Evolutionary conservation across 2,329 filamentous ascomycete genomes (phyloP).

Genomic region (Ophiostoma sp.): DNA sequence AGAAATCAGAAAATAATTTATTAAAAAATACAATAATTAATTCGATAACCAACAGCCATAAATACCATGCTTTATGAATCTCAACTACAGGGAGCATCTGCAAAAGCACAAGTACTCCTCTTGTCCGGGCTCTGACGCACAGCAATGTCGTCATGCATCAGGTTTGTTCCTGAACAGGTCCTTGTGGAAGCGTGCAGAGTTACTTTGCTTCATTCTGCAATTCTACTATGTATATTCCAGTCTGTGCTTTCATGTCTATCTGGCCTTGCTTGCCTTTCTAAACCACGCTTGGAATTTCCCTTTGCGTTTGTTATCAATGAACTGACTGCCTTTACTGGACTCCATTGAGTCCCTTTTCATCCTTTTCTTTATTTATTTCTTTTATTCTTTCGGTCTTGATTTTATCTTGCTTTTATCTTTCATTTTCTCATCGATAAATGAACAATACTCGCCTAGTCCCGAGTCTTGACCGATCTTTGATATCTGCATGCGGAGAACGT

Average conservation of each 20-base stretch:
- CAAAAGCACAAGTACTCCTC: neutral
- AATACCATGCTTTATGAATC: too few species aligned
- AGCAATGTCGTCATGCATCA: slow-evolving; percentile 10
- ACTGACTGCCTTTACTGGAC: neutral
- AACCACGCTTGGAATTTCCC: neutral
- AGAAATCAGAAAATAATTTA: neutral
- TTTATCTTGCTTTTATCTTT: neutral
- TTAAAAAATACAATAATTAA: neutral
- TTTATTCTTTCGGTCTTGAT: neutral
- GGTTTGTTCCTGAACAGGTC: neutral
- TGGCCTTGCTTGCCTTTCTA: neutral
- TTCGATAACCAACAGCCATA: neutral
- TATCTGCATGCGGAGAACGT: slow-evolving; percentile 10
- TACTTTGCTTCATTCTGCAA: neutral
- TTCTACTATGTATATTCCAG: neutral
- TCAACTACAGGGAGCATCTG: neutral
- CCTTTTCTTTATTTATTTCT: neutral
- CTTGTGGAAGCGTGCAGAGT: neutral
- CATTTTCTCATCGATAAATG: too few species aligned
- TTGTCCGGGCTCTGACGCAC: slow-evolving; percentile 4
- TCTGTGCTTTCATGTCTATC: neutral
- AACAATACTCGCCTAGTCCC: neutral
- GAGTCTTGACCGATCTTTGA: slow-evolving; percentile 12
- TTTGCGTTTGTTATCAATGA: neutral
- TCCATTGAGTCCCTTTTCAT: neutral